Base-by-base conservation (phyloP, 2,329 filamentous ascomycete species). In the Chaetomium strumarium region DNA sequence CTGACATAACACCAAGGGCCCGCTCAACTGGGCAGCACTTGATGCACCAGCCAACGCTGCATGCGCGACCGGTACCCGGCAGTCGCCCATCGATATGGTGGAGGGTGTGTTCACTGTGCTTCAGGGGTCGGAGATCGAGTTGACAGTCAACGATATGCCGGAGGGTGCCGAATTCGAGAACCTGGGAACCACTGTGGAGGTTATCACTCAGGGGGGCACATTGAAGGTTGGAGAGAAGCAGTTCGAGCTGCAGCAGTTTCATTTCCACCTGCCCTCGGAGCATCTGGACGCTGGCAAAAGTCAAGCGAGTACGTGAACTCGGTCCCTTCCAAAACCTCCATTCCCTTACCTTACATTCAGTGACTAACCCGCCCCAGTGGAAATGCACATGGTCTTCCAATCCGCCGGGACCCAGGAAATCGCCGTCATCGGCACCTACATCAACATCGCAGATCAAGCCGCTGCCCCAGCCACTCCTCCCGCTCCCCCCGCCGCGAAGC, bases 311-410 rank as follows among this genome's bases (percentile, higher is more conserved):
- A 63, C 56, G 68, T 62, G n/a, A 9, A 17, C 29, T 16, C 9
- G 5, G 31, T 29, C 14, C 1, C 33, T 7, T 7, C 9, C 19
- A 16, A 8, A 2, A 4, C 17, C 37, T 16, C 7, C 24, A 13
- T 14, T 12, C 24, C 24, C 4, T 24, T 24, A 24, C 24, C 24
- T 24, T 11, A 12, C 24, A 14, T 3, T 7, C n/a, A 6, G n/a
- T 16, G 7, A 10, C 11, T 30, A 19, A 39, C 24, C 11, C 13
- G 4, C 2, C 31, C 36, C 61, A 65, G 69, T 79, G 71, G 77
- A 79, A 65, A 73, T 75, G 67, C 81, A 84, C 68, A 79, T 83
- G 72, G 80, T 84, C 38, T 81, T 79, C 63, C 69, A 76, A 62
- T 70, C 70, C 13, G 67, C 70, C 12, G n/a, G n/a, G n/a, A 63